Evolutionary conservation across 345 rosid species (phyloP).

Genomic region (Trapa incisa): DNA sequence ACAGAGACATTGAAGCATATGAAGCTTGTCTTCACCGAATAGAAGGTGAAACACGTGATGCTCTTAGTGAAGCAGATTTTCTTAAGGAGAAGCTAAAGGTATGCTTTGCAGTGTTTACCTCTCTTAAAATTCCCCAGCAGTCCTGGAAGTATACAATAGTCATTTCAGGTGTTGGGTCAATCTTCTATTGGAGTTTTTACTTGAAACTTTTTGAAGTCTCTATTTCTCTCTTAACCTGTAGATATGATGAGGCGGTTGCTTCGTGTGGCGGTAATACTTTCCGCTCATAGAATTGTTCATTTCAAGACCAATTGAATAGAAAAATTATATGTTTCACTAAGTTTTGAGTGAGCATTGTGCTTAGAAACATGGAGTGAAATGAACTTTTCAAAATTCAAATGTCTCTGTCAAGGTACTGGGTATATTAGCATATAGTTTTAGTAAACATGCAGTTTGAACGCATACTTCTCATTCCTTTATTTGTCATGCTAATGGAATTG

Average conservation of each 20-base stretch:
- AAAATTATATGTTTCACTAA: not conserved
- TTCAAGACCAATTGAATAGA: not conserved
- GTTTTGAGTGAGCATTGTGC: not conserved
- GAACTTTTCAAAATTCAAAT: not conserved
- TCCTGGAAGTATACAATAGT: not conserved
- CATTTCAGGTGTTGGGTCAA: not conserved
- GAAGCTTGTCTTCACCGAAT: conserved; percentile 69
- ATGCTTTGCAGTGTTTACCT: not conserved
- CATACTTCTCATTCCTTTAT: not conserved
- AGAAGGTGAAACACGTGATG: conserved; percentile 60
- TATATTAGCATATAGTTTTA: not conserved
- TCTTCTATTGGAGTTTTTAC: not conserved
- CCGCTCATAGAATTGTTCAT: not conserved
- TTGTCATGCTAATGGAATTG: not conserved
- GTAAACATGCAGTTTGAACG: not conserved
- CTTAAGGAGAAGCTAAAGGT: conserved; percentile 81
- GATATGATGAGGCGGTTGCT: not conserved
- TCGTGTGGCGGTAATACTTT: not conserved
- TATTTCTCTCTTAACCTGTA: not conserved
- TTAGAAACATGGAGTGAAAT: not conserved
- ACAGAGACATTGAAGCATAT: conserved; percentile 77
- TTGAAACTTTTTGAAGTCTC: not conserved
- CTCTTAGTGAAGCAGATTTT: conserved; percentile 84
- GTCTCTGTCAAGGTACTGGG: not conserved
- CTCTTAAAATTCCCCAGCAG: not conserved